Evolutionary conservation across 768 basidiomycete genomes (phyloP).

Genomic region (Sarcomyxa edulis): DNA sequence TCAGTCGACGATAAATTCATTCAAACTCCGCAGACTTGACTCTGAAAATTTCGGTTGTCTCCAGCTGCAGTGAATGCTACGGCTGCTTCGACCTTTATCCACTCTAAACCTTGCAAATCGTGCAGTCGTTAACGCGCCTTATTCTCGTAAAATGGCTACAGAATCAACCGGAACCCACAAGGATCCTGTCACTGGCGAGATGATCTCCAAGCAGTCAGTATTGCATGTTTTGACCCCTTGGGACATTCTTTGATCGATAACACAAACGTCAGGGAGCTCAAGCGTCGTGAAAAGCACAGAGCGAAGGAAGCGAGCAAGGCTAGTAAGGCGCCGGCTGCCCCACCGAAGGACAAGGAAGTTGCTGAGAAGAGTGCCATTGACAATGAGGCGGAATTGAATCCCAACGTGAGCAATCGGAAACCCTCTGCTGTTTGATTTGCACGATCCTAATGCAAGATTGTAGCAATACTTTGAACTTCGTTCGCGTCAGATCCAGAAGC

Average conservation of each 20-base stretch:
- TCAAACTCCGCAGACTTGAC: too few species aligned
- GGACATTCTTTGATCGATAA: constrained; percentile 20
- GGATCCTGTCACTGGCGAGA: constrained; percentile 90
- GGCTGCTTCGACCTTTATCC: too few species aligned
- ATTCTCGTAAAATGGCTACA: constrained; percentile 41
- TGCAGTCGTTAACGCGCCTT: too few species aligned
- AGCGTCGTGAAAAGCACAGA: constrained; percentile 86
- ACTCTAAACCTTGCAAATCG: too few species aligned
- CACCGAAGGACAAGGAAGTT: constrained; percentile 33
- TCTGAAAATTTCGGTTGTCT: too few species aligned
- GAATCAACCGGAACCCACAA: constrained; percentile 46
- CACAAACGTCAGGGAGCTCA: constrained; percentile 68
- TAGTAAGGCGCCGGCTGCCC: constrained; percentile 35
- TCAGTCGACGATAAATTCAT: too few species aligned
- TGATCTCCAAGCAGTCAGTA: constrained; percentile 93
- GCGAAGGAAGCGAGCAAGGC: constrained; percentile 77
- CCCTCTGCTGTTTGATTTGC: constrained; percentile 3
- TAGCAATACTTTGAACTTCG: constrained; percentile 99
- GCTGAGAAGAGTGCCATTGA: constrained; percentile 33
- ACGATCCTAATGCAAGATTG: constrained; percentile 7
- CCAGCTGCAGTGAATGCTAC: too few species aligned
- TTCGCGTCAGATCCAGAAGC: constrained; percentile 78
- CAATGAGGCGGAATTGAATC: constrained; percentile 82
- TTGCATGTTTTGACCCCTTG: constrained; percentile 8
- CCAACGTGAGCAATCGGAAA: constrained; percentile 60